Conservation (phyloP, 108 stramenopile species). For the Asterionellopsis glacialis region DNA sequence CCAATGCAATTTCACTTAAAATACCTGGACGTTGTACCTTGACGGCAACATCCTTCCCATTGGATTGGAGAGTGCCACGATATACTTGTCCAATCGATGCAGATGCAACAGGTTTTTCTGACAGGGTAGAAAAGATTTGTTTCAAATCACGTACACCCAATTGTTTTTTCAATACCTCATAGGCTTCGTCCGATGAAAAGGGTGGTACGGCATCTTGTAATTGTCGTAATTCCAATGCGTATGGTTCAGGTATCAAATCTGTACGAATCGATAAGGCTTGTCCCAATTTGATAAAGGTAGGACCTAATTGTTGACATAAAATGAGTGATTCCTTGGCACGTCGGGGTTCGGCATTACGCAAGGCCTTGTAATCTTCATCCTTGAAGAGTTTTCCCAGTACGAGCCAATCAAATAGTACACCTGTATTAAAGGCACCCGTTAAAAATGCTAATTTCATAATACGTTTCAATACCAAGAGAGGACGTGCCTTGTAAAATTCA, state of each 20-base stretch:
- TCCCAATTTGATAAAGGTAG: conserved; percentile 85
- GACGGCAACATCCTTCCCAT: conserved; percentile 78
- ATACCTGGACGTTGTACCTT: conserved; percentile 94
- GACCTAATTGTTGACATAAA: conserved; percentile 69
- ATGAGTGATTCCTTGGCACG: conserved; percentile 61
- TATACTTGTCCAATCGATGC: conserved; percentile 81
- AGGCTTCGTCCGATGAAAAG: conserved; percentile 59
- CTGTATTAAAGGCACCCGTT: conserved; percentile 54
- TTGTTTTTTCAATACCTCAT: conserved; percentile 44
- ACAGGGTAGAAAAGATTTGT: conserved; percentile 34
- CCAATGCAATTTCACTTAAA: conserved; percentile 83
- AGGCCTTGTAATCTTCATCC: conserved; percentile 57
- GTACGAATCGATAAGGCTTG: conserved; percentile 85
- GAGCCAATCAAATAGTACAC: conserved; percentile 76
- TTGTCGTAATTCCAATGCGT: conserved; percentile 73
- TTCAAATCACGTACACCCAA: conserved; percentile 41
- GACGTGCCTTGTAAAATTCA: conserved; percentile 53
- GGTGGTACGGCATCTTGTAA: conserved; percentile 87
- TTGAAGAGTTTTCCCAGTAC: conserved; percentile 51
- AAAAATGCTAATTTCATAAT: conserved; percentile 42
- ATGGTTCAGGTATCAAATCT: conserved; percentile 75
- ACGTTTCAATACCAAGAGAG: conserved; percentile 50
- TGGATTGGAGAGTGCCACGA: conserved; percentile 31
- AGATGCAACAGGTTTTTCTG: conserved; percentile 50
- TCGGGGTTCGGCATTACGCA: conserved; percentile 57